Base-by-base conservation (phyloP, 225 moss, liverwort and hornwort species). In the Bryoerythrophyllum caledonicum region DNA sequence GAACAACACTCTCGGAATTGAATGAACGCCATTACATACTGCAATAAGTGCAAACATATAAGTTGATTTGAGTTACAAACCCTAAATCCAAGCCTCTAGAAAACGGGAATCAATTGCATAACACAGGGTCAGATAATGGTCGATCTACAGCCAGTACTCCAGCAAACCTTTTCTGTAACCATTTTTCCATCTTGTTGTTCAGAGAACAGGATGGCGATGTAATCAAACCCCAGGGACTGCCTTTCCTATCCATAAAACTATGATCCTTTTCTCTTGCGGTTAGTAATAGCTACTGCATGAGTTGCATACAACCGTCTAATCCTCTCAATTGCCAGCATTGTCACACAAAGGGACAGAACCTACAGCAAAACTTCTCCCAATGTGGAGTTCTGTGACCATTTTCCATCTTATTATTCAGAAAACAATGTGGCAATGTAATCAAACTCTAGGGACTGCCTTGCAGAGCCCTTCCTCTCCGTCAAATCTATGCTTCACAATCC, bases 401-500 rank as follows among this genome's bases (percentile, higher is more conserved):
- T 49, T 4, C 40, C 41, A 65, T 15, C 40, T 23, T 27, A 17
- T 17, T 41, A 11, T 43, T 28, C 43, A 65, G 30, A 43, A 30
- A 75, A 10, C 17, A 67, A 21, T 23, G 19, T 34, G 16, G 15
- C 46, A 66, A n/a, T 30, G 44, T 15, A 48, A 48, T 32, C 46
- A 30, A 17, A 34, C 44, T 58, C 23, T 21, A 48, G 14, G 34
- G 27, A 67, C 43, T 75, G 56, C 56, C 65, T 27, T 56, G 27
- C 67, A 58, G 66, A 30, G 53, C 43, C 58, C 43, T 67, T 75
- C 46, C 67, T 58, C 48, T 12, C 8, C 53, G 19, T 56, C 65
- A 54, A 75, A 65, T 43, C n/a, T 19, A 65, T 41, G 65, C 74
- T 56, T 41, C 57, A 14, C 65, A 44, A 59, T 41, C 54, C 43